Base-by-base conservation (phyloP, 23 red algal species). In the Gracilaria gracilis region DNA sequence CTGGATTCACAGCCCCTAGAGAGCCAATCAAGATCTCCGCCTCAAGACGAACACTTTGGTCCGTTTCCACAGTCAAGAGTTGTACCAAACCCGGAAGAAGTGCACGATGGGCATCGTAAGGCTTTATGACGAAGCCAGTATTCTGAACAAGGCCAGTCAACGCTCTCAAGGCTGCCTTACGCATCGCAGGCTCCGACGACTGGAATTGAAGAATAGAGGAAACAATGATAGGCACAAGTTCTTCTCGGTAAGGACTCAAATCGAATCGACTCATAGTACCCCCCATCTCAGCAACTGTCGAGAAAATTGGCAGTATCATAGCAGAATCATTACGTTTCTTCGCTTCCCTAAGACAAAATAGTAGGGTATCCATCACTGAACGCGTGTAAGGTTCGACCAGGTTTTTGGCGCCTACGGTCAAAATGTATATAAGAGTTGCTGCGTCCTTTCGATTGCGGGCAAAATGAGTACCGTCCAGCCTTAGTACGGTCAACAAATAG, bases 1-100 rank as follows among this genome's bases (percentile, higher is more conserved):
- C 83, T n/a, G 97, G 97, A 67, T 99, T 90, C 28, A 96, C 83
- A 28, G 97, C 97, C 0, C 97, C 97, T 1, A 99, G 53, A 24
- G 93, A 95, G 9, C 97, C 97, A 9, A 99, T 75, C 49, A 95
- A 40, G 20, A 93, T 74, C 69, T 95, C 89, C 23, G 93, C 86
- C 33, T 91, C 94, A 20, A 95, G 78, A 3, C 97, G 84, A 35
- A 99, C 91, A 21, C 58, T 35, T 36, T 66, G 51, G 79, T 99
- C 91, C n/a, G 58, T 81, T 85, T 96, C 97, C 13, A 73, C 80
- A 1, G 81, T 87, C 23, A 99, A 67, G 0, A 80, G 59, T 35
- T 89, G 82, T 23, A 99, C 64, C 42, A 99, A 75, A 14, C 67
- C 78, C 38, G 97, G 82, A 21, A 99, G 84, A 9, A 99, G 82